Evolutionary conservation across 345 rosid species (phyloP), one percentile per base, ranked within the genome.

Genomic region (Ailanthus altissimus): DNA sequence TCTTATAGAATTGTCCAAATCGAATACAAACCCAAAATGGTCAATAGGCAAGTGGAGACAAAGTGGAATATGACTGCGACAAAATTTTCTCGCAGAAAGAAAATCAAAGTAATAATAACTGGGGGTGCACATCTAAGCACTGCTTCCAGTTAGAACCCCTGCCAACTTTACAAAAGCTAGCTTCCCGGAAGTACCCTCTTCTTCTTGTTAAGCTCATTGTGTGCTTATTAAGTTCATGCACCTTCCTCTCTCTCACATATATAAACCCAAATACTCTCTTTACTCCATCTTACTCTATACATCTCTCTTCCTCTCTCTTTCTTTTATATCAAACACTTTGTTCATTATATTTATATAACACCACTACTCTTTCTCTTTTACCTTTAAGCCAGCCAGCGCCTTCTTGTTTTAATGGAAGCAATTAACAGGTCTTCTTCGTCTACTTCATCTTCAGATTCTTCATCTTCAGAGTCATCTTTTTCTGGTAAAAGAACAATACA

Each of bases 141-240:
- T 6, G 8, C 36, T 61, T 65, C 79, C 32, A 25, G 67, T 46
- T 62, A 46, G 58, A 63, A 63, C 57, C 74, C 82, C 86, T 63
- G 73, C 83, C 89, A 86, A 82, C 86, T 85, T 80, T 85, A 82
- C 88, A 80, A 75, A 77, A 79, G 79, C 88, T 82, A 82, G 79
- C 83, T 86, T 88, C 91, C 86, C 32, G 81, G 91, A 86, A 86
- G 83, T 32, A 64, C 79, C 87, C 57, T 15, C 21, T 14, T 72
- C 62, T 65, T 5, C 47, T 61, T 59, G 45, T 63, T 50, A 25
- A 61, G 6, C 63, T 28, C 75, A 42, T 53, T 56, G 63, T 78
- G 61, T 75, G 68, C 81, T 77, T 25, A 40, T 68, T 36, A 76
- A 67, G 80, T 84, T 79, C 88, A 81, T 69, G 83, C 78, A 83